Evolutionary conservation across 2,329 filamentous ascomycete species (phyloP).

Genomic region (Aspergillus glaucus): DNA sequence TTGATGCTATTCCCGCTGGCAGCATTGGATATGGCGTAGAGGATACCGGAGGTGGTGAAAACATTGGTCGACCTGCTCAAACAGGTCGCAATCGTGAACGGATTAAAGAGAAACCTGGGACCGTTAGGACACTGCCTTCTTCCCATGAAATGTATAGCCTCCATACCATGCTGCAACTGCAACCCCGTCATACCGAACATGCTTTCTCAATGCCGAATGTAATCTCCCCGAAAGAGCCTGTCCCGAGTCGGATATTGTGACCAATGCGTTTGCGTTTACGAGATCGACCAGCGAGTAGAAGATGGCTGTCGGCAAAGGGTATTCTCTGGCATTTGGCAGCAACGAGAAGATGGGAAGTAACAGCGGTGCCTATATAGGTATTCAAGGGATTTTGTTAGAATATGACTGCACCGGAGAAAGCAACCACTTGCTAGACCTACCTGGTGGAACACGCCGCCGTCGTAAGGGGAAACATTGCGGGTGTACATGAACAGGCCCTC

Average conservation of each 20-base stretch:
- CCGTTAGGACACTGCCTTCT: conserved; percentile 2
- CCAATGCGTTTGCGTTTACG: conserved; percentile 71
- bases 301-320: conserved; percentile 68
- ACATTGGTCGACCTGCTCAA: conserved; percentile 82
- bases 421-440: conserved; percentile 27
- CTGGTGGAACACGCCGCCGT: conserved; percentile 77
- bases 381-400: background rate
- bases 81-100: conserved; percentile 86
- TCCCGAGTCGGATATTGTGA: conserved; percentile 72
- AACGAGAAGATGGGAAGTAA: conserved; percentile 87
- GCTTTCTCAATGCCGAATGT: conserved; percentile 71
- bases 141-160: background rate
- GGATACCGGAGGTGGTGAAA: conserved; percentile 81
- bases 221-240: conserved; percentile 67
- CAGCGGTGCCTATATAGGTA: conserved; percentile 62
- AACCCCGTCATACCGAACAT: conserved; percentile 66
- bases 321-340: conserved; percentile 62
- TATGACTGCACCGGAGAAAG: background rate
- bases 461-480: conserved; percentile 93
- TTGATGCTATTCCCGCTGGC: conserved; percentile 66
- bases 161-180: conserved; percentile 72
- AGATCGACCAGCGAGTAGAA: conserved; percentile 79
- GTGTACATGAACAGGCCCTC: conserved; percentile 95
- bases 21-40: conserved; percentile 76
- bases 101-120: conserved; percentile 83